phyloP scores from a whole-genome alignment of 352 stramenopile species.

The Lagenidium sp. region DNA sequence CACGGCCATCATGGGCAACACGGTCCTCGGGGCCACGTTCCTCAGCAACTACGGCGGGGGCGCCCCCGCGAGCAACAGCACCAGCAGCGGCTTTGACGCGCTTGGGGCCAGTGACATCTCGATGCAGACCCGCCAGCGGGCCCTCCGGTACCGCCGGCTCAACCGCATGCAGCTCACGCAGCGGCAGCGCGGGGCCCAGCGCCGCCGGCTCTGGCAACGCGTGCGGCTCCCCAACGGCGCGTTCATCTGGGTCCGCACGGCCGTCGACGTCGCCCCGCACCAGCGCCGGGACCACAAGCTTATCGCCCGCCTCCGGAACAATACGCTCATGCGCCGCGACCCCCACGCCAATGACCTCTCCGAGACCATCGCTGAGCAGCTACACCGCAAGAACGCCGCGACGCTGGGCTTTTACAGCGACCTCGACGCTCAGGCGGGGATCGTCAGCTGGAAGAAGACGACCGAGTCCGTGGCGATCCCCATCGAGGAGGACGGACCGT shows the following conservation, averaged over 20 bases:
- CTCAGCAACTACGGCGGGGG: constrained; percentile 2
- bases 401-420: constrained; percentile 25
- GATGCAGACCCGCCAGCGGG: constrained; percentile 23
- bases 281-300: constrained; percentile 17
- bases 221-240: constrained; percentile 22
- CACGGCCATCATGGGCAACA: constrained; percentile 21
- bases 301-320: constrained; percentile 15
- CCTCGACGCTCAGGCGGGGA: constrained; percentile 14
- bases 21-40: constrained; percentile 9
- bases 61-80: neutral
- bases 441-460: constrained; percentile 15
- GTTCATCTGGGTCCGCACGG: constrained; percentile 29
- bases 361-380: constrained; percentile 21
- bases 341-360: constrained; percentile 7
- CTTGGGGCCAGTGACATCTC: constrained; percentile 7
- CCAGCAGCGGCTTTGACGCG: neutral
- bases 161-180: constrained; percentile 35
- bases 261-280: constrained; percentile 9
- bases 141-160: constrained; percentile 25
- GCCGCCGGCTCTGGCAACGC: constrained; percentile 26
- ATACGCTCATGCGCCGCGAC: constrained; percentile 12
- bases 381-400: constrained; percentile 33
- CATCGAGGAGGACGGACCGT: constrained; percentile 10
- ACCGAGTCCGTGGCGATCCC: constrained; percentile 13
- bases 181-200: constrained; percentile 24